A percentile compares a stretch with the other conserved stretches of the same genome.
Evolutionary conservation across 176 grass and related monocot genomes (phyloP).

Genomic region (Typha latifolia): DNA sequence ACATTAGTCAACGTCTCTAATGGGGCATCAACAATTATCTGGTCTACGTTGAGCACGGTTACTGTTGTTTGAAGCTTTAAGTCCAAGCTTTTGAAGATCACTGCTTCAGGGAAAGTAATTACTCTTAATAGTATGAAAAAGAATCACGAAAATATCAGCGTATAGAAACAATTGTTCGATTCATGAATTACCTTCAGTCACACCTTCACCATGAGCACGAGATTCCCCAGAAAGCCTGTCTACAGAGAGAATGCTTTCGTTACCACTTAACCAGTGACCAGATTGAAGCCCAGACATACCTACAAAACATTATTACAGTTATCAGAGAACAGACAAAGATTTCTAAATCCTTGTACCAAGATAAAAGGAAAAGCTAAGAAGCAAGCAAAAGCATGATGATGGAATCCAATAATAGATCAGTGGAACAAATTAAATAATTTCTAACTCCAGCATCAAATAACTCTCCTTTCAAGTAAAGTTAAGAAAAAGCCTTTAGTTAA

Average conservation of each 20-base stretch:
- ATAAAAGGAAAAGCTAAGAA: neutral
- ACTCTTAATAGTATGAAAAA: conserved; percentile 7
- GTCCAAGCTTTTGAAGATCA: conserved; percentile 56
- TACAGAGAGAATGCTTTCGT: conserved; percentile 59
- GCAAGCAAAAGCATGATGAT: neutral
- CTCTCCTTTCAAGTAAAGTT: too few species aligned
- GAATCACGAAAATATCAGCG: conserved; percentile 1
- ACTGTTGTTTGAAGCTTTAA: conserved; percentile 60
- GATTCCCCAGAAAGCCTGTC: conserved; percentile 65
- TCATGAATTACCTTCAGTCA: conserved; percentile 44
- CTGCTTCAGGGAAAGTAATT: conserved; percentile 30
- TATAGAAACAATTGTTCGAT: conserved; percentile 6
- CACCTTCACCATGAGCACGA: conserved; percentile 54
- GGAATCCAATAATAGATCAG: neutral
- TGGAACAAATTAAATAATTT: too few species aligned
- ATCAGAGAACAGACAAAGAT: neutral
- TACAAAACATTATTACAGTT: conserved; percentile 7
- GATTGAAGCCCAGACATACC: conserved; percentile 33
- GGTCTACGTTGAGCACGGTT: conserved; percentile 52
- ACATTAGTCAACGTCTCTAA: conserved; percentile 54
- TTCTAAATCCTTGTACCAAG: too few species aligned
- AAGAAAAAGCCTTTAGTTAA: too few species aligned
- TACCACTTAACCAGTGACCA: conserved; percentile 76
- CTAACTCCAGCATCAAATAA: too few species aligned
- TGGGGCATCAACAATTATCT: conserved; percentile 62